Evolutionary conservation across 768 basidiomycete genomes (phyloP).

Genomic region (Collybia sordida): DNA sequence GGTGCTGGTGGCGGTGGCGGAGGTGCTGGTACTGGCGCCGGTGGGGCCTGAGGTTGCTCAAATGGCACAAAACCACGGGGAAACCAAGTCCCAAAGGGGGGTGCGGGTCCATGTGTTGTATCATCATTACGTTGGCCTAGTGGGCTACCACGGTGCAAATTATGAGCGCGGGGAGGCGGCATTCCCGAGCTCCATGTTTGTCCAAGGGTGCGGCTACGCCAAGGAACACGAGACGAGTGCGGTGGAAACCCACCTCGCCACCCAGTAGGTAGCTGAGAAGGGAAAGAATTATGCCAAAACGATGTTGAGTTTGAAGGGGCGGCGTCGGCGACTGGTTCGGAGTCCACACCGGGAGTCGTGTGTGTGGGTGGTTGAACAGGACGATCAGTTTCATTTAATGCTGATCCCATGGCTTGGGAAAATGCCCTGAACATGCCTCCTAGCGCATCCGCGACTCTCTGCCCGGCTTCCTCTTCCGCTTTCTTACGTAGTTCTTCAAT

Average conservation of each 20-base stretch:
- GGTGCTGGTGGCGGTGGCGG: conserved; percentile 16
- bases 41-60: not conserved
- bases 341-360: not conserved
- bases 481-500: conserved; percentile 43
- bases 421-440: conserved; percentile 57
- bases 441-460: conserved; percentile 62
- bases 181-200: conserved; percentile 8
- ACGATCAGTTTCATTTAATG: not conserved
- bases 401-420: conserved; percentile 25
- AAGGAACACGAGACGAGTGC: not conserved
- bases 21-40: conserved; percentile 8
- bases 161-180: conserved; percentile 3
- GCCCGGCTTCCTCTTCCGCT: conserved; percentile 66
- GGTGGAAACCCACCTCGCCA: conserved; percentile 1
- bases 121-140: not conserved
- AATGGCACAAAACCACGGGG: not conserved
- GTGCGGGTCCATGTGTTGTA: conserved; percentile 3
- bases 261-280: not conserved
- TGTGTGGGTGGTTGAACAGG: not conserved
- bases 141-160: not conserved
- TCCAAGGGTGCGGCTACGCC: not conserved
- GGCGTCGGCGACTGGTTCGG: not conserved
- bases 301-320: conserved; percentile 10
- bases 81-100: conserved; percentile 6
- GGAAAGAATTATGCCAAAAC: conserved; percentile 15